These are phyloP conservation scores for Saprolegnia parasitica DNA, from an alignment of 352 stramenopile genomes.

Conservation along the genomic window DNA sequence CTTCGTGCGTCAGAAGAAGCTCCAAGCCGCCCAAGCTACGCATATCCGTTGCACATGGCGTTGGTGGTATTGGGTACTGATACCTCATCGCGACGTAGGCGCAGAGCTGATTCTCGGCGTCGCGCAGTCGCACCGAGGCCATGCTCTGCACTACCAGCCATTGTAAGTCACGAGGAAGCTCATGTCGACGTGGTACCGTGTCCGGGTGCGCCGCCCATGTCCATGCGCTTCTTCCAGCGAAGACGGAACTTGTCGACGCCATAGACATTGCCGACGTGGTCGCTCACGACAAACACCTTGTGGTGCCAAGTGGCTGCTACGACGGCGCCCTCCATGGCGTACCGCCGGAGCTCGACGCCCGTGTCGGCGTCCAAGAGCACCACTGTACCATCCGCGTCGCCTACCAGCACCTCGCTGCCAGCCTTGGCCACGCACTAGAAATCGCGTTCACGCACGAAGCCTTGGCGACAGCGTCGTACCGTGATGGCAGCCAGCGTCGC, in stretches of 20 bases:
- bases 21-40: slow-evolving; percentile 21
- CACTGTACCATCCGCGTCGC: slow-evolving; percentile 5
- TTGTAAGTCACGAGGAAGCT: neutral
- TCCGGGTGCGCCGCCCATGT: neutral
- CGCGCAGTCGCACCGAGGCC: slow-evolving; percentile 9
- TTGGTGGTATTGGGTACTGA: too few species aligned
- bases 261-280: slow-evolving; percentile 23
- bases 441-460: neutral
- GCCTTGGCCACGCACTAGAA: slow-evolving; percentile 15
- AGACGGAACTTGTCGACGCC: slow-evolving; percentile 16
- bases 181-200: neutral
- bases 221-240: slow-evolving; percentile 23
- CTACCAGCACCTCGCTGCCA: slow-evolving; percentile 2
- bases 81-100: slow-evolving; percentile 27
- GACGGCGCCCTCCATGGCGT: slow-evolving; percentile 21
- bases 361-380: slow-evolving; percentile 14
- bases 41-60: neutral
- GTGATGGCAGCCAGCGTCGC: slow-evolving; percentile 15
- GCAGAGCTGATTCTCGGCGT: slow-evolving; percentile 22
- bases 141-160: neutral
- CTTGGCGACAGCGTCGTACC: neutral
- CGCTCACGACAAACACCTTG: slow-evolving; percentile 8
- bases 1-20: slow-evolving; percentile 12
- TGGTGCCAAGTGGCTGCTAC: slow-evolving; percentile 16
- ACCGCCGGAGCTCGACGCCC: slow-evolving; percentile 20